Base-by-base conservation (phyloP, 371 early-diverging fungal genomes). In the Umbelopsis sp. region DNA sequence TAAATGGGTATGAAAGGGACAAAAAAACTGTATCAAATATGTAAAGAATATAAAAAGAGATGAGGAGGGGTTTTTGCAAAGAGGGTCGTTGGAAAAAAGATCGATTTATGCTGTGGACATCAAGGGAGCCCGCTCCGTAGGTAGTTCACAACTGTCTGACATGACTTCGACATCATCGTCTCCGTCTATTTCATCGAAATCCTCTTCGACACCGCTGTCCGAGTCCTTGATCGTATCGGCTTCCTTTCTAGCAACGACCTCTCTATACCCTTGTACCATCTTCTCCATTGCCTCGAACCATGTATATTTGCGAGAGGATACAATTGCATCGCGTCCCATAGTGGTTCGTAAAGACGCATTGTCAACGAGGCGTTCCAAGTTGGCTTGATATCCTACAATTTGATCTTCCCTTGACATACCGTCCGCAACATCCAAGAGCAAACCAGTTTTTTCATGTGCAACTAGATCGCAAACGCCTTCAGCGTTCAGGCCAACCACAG, bases 271-370 rank as follows among this genome's bases (percentile, higher is more conserved):
- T 38, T 72, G 73, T 0, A 79, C 74, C 75, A 81, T 78, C 18
- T 72, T 69, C 35, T 80, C 80, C 81, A 84, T 81, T 16, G 84
- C 81, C 44, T 84, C 75, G 64, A 65, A 77, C 84, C 84, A 84
- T 9, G 76, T 80, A 50, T 84, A 80, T 41, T 52, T 45, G n/a
- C 72, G 72, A 2, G 80, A 76, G 5, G 67, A 63, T 35, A 64
- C 65, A 1, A 76, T 50, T 12, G 84, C 79, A 12, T 66, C 50
- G 16, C 50, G 65, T 22, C 74, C 69, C 79, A 84, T 76, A 3
- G n/a, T 32, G 20, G n/a, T 1, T 29, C 70, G 52, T 38, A 63
- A 11, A 57, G 69, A 66, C 3, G 35, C 18, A 22, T 74, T 37
- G 5, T 70, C 45, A 3, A 81, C 68, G 11, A 84, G 50, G 1